Conservation (phyloP, 2,329 filamentous ascomycete species). For the Rutstroemia sp. region DNA sequence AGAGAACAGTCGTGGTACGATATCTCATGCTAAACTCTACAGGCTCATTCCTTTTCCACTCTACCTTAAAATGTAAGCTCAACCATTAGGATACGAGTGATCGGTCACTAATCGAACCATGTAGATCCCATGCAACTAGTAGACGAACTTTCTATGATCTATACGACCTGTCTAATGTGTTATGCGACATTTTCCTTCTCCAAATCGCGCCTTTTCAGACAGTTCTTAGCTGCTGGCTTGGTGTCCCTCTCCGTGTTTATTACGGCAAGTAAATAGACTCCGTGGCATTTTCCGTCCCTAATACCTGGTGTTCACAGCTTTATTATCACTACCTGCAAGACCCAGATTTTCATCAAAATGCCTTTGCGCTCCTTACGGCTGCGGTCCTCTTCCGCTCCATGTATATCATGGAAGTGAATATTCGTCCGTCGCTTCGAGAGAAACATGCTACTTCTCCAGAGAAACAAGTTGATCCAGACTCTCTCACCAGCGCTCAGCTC, state of each 20-base stretch:
- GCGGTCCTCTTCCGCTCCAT: constrained; percentile 51
- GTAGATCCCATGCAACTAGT: constrained; percentile 64
- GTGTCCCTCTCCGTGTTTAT: constrained; percentile 49
- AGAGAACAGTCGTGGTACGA: neutral
- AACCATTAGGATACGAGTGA: neutral
- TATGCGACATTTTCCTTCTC: constrained; percentile 62
- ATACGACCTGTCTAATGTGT: constrained; percentile 62
- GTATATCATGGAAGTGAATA: constrained; percentile 60
- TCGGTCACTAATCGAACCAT: neutral
- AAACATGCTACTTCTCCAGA: constrained; percentile 35
- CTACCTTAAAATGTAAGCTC: constrained; percentile 33
- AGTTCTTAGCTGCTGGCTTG: constrained; percentile 44
- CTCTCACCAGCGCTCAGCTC: constrained; percentile 50
- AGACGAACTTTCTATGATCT: constrained; percentile 66
- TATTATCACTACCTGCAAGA: constrained; percentile 72
- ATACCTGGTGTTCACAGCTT: constrained; percentile 23
- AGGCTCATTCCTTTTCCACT: constrained; percentile 32
- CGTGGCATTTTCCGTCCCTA: neutral
- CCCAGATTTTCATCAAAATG: constrained; percentile 63
- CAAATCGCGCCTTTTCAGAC: constrained; percentile 37
- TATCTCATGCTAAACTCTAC: neutral
- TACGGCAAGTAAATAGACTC: constrained; percentile 32
- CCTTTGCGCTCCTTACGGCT: constrained; percentile 56
- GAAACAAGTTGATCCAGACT: constrained; percentile 34
- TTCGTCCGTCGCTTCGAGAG: constrained; percentile 44